Percentiles rank a stretch among this genome's conserved stretches.
Evolutionary conservation across 768 basidiomycete genomes (phyloP).

Genomic region (Tylopilus subfusipes): DNA sequence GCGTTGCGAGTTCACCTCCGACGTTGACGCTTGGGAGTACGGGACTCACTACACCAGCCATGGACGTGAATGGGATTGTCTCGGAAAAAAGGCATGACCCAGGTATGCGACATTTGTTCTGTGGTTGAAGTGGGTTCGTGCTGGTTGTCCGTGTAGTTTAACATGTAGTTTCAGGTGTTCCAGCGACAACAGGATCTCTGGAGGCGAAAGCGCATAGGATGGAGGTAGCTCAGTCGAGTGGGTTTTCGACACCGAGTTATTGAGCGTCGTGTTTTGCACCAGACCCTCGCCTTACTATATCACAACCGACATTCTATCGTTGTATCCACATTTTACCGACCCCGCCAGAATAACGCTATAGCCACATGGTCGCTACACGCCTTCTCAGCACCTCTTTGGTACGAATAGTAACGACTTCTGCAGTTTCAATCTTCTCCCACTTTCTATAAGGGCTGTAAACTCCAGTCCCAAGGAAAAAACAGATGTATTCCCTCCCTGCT

Average conservation of each 20-base stretch:
- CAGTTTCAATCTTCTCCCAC: slow-evolving; percentile 22
- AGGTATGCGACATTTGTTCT: slow-evolving; percentile 3
- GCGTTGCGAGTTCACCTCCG: slow-evolving; percentile 6
- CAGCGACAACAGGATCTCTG: background rate
- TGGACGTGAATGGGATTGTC: background rate
- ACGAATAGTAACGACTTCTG: slow-evolving; percentile 15
- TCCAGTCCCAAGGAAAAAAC: slow-evolving; percentile 21
- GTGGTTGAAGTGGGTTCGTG: background rate
- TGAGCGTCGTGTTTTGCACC: background rate
- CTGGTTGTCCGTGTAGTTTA: background rate
- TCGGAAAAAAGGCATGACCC: background rate
- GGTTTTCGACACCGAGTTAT: background rate
- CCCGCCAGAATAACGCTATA: slow-evolving; percentile 4
- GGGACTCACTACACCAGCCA: background rate
- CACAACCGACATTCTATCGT: background rate
- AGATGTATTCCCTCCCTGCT: slow-evolving; percentile 15
- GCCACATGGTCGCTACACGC: slow-evolving; percentile 13
- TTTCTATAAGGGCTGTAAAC: slow-evolving; percentile 18
- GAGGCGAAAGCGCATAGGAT: background rate
- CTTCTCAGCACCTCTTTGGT: slow-evolving; percentile 17
- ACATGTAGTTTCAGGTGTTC: background rate
- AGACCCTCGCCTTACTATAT: background rate
- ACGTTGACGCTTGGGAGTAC: slow-evolving; percentile 6
- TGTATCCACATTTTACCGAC: background rate
- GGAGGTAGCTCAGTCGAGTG: background rate